phyloP scores from a whole-genome alignment of 2,329 filamentous ascomycete species.

The Macroventuria anomochaeta region DNA sequence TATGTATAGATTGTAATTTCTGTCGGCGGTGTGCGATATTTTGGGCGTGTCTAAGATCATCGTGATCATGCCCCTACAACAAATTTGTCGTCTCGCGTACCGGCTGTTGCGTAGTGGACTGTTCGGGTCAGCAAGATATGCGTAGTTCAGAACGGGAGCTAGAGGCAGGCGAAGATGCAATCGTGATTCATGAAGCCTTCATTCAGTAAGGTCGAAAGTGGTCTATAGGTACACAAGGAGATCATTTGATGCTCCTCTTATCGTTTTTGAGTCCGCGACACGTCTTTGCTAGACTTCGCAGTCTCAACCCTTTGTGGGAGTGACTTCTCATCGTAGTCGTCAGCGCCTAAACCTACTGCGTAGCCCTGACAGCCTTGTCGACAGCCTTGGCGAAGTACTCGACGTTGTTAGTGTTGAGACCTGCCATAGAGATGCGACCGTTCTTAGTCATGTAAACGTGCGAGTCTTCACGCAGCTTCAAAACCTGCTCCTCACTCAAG shows the following conservation, averaged over 20 bases:
- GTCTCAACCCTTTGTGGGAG: background rate
- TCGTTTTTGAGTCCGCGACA: background rate
- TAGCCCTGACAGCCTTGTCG: constrained; percentile 77
- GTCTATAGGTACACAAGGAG: constrained; percentile 3
- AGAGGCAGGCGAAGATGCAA: background rate
- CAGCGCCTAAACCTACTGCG: constrained; percentile 32
- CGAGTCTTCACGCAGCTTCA: constrained; percentile 70
- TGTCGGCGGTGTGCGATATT: too few relatives aligned
- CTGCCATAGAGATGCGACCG: constrained; percentile 96
- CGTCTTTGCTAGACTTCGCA: background rate
- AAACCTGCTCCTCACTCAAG: constrained; percentile 74
- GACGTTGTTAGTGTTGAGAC: constrained; percentile 89
- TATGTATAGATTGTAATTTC: background rate
- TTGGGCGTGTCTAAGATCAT: too few relatives aligned
- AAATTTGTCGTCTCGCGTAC: too few relatives aligned
- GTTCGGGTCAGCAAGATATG: background rate
- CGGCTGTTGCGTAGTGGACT: background rate
- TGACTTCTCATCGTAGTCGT: background rate
- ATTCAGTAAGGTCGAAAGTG: background rate
- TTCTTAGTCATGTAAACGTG: constrained; percentile 97
- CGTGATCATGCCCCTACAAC: too few relatives aligned
- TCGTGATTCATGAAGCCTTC: constrained; percentile 14
- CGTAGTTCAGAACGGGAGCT: background rate
- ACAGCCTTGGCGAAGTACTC: constrained; percentile 92
- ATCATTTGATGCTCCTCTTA: background rate